These are phyloP conservation scores for Xylariaceae sp. DNA, from an alignment of 2,329 filamentous ascomycete species.

Conservation along the genomic window DNA sequence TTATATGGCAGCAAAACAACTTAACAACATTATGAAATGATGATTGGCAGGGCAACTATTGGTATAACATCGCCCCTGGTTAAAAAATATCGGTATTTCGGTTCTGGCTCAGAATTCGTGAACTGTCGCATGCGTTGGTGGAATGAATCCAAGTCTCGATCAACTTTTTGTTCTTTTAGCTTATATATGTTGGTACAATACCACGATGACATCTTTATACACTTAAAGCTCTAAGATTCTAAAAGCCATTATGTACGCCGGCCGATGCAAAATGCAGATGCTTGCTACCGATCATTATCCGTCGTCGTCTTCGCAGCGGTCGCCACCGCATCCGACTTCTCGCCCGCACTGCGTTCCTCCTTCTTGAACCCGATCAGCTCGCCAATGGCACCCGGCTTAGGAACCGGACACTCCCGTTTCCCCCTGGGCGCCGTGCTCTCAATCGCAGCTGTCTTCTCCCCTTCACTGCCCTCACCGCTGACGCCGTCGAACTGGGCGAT, in stretches of 20 bases:
- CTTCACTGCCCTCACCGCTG: slow-evolving; percentile 11
- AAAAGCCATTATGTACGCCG: not conserved
- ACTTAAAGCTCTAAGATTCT: not conserved
- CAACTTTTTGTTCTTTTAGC: not conserved
- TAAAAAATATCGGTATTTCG: not conserved
- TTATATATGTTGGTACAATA: not conserved
- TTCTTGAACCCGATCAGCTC: slow-evolving; percentile 66
- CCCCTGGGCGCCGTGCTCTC: slow-evolving; percentile 31
- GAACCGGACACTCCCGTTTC: slow-evolving; percentile 80
- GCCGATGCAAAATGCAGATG: not conserved
- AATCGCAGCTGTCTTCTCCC: not conserved
- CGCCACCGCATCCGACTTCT: not conserved
- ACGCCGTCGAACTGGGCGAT: slow-evolving; percentile 42
- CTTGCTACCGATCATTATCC: slow-evolving; percentile 8
- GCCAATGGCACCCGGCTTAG: slow-evolving; percentile 80
- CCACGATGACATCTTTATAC: not conserved
- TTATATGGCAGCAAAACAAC: not conserved
- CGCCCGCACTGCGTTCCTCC: not conserved
- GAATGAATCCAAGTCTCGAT: not conserved
- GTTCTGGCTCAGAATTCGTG: not conserved
- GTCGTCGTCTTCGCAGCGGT: not conserved
- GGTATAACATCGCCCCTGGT: not conserved
- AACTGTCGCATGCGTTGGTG: not conserved
- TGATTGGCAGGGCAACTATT: not conserved
- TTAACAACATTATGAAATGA: slow-evolving; percentile 6